Base-by-base conservation (phyloP, 306 rosid genomes). In the Vigna reflexopilosa region DNA sequence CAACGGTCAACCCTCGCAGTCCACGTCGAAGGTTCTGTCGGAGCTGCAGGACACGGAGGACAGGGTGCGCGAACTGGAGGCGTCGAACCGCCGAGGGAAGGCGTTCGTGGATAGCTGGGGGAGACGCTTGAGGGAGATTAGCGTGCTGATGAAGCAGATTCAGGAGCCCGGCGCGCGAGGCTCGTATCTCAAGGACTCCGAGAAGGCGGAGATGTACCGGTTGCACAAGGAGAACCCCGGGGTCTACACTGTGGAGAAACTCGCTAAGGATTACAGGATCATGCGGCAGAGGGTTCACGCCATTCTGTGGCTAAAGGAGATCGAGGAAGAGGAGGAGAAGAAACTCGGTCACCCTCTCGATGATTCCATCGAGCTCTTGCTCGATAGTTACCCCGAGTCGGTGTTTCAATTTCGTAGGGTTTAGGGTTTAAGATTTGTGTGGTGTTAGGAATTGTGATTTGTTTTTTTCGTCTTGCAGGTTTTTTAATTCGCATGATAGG, bases 271-370 rank as follows among this genome's bases (percentile, higher is more conserved):
- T 89, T 95, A 87, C 22, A 87, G 98, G 76, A 81, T 95, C 42
- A 90, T 95, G 98, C 93, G 98, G 86, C 98, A 95, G 84, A 92
- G 98, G 51, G 98, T 95, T 67, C 98, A 90, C 59, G 98, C 98
- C 45, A 95, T 95, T 84, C 93, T 95, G 7, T 95, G 96, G 96
- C 88, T 95, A 49, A 95, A 95, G 85, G 93, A 95, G 81, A 86
- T 86, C 22, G 96, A 95, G 75, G 98, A 89, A 72, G 92, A 88
- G 77, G 93, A 87, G 80, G 96, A 89, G 90, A 90, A 90, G 85
- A 94, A 86, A 59, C 91, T 90, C 16, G 96, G 97, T 42, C 91
- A 55, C 50, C 94, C 93, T 1, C 90, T 92, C 64, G 97, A 95
- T 75, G 97, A 95, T 82, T 92, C 98, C 20, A 87, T 95, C 65